A percentile compares a stretch with the other conserved stretches of the same genome.
Evolutionary conservation across 1,284 basidiomycete species (phyloP).

Genomic region (Fomitopsis palustris): DNA sequence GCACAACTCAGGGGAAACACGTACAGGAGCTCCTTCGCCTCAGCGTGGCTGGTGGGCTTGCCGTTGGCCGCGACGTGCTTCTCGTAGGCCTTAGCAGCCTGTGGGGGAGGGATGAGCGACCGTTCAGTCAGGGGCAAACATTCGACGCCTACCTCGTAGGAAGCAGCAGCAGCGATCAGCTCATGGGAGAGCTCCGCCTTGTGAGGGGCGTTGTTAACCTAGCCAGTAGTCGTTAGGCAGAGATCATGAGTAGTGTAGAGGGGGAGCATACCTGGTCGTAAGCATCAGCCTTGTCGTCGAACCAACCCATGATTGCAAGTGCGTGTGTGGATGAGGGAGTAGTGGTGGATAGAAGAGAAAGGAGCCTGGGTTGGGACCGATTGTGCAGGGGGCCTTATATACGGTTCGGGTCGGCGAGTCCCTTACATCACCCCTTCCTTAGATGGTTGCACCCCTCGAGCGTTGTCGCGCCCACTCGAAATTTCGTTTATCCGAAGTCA

Average conservation of each 20-base stretch:
- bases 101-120: conserved; percentile 3
- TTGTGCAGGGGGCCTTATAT: conserved; percentile 23
- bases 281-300: conserved; percentile 44
- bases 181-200: conserved; percentile 60
- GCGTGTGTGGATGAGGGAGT: conserved; percentile 16
- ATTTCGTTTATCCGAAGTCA: not conserved
- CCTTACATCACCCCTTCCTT: not conserved
- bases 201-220: conserved; percentile 50
- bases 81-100: conserved; percentile 45
- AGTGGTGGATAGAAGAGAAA: conserved; percentile 15
- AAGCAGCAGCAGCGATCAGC: conserved; percentile 59
- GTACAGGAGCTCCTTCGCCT: conserved; percentile 38
- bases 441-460: not conserved
- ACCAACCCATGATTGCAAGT: conserved; percentile 47
- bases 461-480: not conserved
- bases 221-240: conserved; percentile 2
- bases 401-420: conserved; percentile 2
- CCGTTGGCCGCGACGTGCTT: conserved; percentile 35
- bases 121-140: not conserved
- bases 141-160: conserved; percentile 33
- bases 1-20: conserved; percentile 4
- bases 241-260: conserved; percentile 2
- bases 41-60: conserved; percentile 32
- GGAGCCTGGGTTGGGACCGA: conserved; percentile 10
- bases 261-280: conserved; percentile 38